Percentiles rank a stretch among this genome's conserved stretches.
Evolutionary conservation across 306 rosid species (phyloP).

Genomic region (Coriaria nepalensis): DNA sequence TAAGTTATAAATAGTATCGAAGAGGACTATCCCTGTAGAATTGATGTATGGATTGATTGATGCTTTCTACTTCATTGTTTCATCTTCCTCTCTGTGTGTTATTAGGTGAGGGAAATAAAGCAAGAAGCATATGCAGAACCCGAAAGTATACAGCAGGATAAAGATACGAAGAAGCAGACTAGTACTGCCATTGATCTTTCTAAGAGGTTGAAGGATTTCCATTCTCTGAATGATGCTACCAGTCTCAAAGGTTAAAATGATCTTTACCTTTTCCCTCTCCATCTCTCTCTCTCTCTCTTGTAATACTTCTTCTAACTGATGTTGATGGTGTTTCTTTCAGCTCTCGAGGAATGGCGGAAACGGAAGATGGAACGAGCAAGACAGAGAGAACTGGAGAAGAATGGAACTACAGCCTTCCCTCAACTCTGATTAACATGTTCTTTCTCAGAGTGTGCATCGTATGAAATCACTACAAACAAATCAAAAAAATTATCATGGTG

Average conservation of each 20-base stretch:
- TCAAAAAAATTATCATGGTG: no score
- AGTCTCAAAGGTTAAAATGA: slow-evolving; percentile 58
- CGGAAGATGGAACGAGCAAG: slow-evolving; percentile 95
- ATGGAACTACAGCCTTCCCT: slow-evolving; percentile 43
- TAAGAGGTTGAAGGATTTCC: slow-evolving; percentile 80
- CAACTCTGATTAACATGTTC: slow-evolving; percentile 21
- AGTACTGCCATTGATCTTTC: slow-evolving; percentile 78
- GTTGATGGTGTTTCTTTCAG: slow-evolving; percentile 33
- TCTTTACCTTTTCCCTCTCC: slow-evolving; percentile 6
- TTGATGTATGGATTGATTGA: neutral
- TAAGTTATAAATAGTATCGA: slow-evolving; percentile 4
- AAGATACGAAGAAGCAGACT: slow-evolving; percentile 59
- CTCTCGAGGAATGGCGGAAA: slow-evolving; percentile 96
- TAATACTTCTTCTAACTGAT: neutral
- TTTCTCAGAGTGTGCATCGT: no score
- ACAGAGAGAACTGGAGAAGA: slow-evolving; percentile 66
- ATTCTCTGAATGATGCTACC: slow-evolving; percentile 64
- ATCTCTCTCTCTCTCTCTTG: neutral
- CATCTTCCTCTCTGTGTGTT: neutral
- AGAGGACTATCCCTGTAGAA: no score
- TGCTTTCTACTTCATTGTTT: neutral
- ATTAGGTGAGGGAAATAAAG: slow-evolving; percentile 83
- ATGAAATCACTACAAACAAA: no score
- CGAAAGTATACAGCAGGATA: slow-evolving; percentile 32
- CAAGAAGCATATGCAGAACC: slow-evolving; percentile 55